Evolutionary conservation across 1,139 yeast species (phyloP).

Genomic region (Kodamaea arcana): DNA sequence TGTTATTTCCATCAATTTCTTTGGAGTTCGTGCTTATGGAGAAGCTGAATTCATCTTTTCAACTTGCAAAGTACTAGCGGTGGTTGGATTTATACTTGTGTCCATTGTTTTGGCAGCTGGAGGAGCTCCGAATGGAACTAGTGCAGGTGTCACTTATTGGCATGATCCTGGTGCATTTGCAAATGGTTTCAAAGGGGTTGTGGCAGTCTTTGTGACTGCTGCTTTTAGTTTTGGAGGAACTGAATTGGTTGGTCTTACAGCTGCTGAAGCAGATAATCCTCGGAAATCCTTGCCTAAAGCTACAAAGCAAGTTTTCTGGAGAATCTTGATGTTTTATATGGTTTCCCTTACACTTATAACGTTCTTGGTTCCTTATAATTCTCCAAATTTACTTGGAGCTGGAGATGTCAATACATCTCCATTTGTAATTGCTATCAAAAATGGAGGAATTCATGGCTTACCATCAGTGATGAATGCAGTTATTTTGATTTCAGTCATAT

Average conservation of each 20-base stretch:
- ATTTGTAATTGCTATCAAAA: slow-evolving; percentile 53
- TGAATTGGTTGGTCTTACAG: slow-evolving; percentile 39
- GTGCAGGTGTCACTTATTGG: slow-evolving; percentile 26
- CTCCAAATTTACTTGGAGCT: slow-evolving; percentile 28
- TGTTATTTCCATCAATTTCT: slow-evolving; percentile 28
- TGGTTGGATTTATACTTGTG: slow-evolving; percentile 28
- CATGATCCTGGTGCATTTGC: slow-evolving; percentile 32
- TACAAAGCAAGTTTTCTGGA: slow-evolving; percentile 36
- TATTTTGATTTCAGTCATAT: slow-evolving; percentile 59
- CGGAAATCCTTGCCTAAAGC: slow-evolving; percentile 37
- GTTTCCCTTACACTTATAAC: slow-evolving; percentile 29
- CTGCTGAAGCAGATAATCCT: slow-evolving; percentile 41
- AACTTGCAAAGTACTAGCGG: slow-evolving; percentile 29
- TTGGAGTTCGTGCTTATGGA: slow-evolving; percentile 33
- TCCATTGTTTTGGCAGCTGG: slow-evolving; percentile 30
- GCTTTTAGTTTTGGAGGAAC: slow-evolving; percentile 57
- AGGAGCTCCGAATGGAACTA: slow-evolving; percentile 26
- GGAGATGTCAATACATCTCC: slow-evolving; percentile 51
- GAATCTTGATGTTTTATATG: slow-evolving; percentile 32
- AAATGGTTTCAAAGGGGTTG: slow-evolving; percentile 42
- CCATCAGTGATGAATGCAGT: slow-evolving; percentile 74
- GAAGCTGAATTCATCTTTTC: slow-evolving; percentile 34
- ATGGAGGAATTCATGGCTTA: slow-evolving; percentile 55
- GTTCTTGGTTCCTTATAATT: slow-evolving; percentile 33
- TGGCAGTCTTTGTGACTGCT: slow-evolving; percentile 50